Base-by-base conservation (phyloP, 345 rosid species). In the Boechera stricta region DNA sequence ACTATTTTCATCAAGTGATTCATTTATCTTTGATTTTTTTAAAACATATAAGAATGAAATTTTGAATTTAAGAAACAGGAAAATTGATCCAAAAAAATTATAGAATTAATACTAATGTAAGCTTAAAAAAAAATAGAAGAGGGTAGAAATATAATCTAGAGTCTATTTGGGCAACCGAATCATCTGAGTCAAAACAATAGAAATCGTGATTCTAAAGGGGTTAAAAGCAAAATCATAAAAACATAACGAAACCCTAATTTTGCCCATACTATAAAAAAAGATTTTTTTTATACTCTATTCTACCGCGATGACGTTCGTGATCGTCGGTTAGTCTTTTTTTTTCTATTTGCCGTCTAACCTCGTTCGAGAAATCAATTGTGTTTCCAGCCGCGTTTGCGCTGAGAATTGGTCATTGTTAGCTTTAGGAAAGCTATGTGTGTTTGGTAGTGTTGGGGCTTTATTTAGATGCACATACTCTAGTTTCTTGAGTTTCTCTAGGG, bases 401-500 rank as follows among this genome's bases (percentile, higher is more conserved):
- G 24, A 1, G 24, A 5, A 44, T 44, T 44, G 48, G 6, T 44
- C 48, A 42, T 11, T 42, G 47, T 42, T 42, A 44, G 48, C 6
- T 12, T 13, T 12, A 44, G n/a, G 48, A 44, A 44, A 44, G 48
- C 48, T 44, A 44, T 44, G 16, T 44, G 48, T 44, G 6, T 13
- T 44, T 44, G 42, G 29, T 33, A 49, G 32, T 35, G 59, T 1
- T 53, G 38, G 35, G 13, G 44, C 9, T 32, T 9, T 47, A 33
- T 65, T 31, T 32, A 21, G 24, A 21, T 21, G 24, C 24, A 21
- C 24, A 21, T 21, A 21, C 24, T 21, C 24, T 21, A 21, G 24
- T 58, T 4, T 12, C 70, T 69, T 48, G 66, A 12, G 58, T 32
- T 41, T 51, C 62, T 66, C 69, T 53, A 52, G 82, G 59, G 66